Conservation (phyloP, 1,139 yeast genomes). For the Geotrichum klebahnii region DNA sequence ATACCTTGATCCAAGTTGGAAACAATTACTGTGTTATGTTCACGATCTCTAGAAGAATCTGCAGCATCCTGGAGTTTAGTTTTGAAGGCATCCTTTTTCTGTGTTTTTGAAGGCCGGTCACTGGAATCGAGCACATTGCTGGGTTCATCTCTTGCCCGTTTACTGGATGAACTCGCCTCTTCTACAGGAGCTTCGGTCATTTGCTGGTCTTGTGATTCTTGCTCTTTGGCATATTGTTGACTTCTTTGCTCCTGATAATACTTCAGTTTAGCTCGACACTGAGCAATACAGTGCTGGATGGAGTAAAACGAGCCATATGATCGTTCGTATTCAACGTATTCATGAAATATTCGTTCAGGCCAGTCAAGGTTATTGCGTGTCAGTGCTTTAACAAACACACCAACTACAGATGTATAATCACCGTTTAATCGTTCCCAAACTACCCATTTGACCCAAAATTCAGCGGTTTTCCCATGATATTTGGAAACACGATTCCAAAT, state of each 20-base stretch:
- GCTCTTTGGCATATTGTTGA: conserved; percentile 9
- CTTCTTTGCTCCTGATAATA: conserved; percentile 18
- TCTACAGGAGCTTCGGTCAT: conserved; percentile 40
- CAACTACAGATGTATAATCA: conserved; percentile 29
- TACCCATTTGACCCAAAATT: conserved; percentile 49
- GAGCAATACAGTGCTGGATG: conserved; percentile 32
- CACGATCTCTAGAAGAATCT: conserved; percentile 48
- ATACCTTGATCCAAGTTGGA: conserved; percentile 40
- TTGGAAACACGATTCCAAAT: conserved; percentile 22
- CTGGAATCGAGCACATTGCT: conserved; percentile 11
- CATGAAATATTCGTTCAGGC: conserved; percentile 52
- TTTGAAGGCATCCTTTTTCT: conserved; percentile 7
- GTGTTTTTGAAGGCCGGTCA: conserved; percentile 8
- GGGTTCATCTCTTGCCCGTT: conserved; percentile 41
- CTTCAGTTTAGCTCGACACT: conserved; percentile 16
- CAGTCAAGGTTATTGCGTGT: conserved; percentile 43
- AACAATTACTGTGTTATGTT: conserved; percentile 51
- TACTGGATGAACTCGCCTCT: conserved; percentile 28
- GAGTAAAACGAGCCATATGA: conserved; percentile 38
- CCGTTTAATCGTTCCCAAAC: conserved; percentile 42
- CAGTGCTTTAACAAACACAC: conserved; percentile 41
- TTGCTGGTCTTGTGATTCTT: not conserved
- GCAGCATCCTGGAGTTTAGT: conserved; percentile 1
- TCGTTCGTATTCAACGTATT: conserved; percentile 45
- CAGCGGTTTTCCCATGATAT: conserved; percentile 40